Evolutionary conservation across 768 basidiomycete species (phyloP).

Genomic region (Myochromella boudieri): DNA sequence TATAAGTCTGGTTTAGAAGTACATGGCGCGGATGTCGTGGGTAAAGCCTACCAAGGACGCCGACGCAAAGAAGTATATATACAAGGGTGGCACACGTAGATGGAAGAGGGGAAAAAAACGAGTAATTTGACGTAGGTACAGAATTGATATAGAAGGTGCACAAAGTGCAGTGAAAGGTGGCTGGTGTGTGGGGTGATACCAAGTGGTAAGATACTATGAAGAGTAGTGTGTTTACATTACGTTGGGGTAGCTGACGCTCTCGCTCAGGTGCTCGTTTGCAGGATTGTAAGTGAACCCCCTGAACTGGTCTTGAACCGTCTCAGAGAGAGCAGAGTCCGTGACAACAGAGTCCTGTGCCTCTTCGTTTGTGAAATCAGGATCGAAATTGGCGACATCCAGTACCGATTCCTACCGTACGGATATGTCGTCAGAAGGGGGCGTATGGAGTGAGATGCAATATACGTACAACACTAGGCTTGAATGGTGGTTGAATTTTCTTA

Average conservation of each 20-base stretch:
- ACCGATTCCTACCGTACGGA: slow-evolving; percentile 69
- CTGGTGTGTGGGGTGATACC: too few species aligned
- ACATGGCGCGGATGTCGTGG: slow-evolving; percentile 1
- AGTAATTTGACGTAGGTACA: too few species aligned
- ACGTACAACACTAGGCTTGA: slow-evolving; percentile 94
- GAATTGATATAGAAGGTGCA: too few species aligned
- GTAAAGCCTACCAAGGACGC: too few species aligned
- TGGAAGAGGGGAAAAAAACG: too few species aligned
- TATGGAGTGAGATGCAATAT: neutral
- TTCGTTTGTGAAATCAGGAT: slow-evolving; percentile 96
- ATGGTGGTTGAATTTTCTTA: slow-evolving; percentile 96
- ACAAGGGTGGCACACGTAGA: neutral
- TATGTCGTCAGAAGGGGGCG: neutral
- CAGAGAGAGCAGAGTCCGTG: slow-evolving; percentile 86
- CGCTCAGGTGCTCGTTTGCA: slow-evolving; percentile 79
- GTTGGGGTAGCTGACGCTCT: slow-evolving; percentile 71
- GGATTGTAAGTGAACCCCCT: slow-evolving; percentile 88
- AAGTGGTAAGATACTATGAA: too few species aligned
- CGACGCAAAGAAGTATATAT: neutral
- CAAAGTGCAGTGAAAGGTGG: too few species aligned
- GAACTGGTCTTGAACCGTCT: slow-evolving; percentile 98
- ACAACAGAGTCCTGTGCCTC: slow-evolving; percentile 95
- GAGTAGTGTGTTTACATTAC: too few species aligned
- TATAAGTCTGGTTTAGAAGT: slow-evolving; percentile 3
- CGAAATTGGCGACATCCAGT: slow-evolving; percentile 95